A percentile compares a stretch with the other conserved stretches of the same genome.
Conservation (phyloP, 257 asterid species). For the Avicennia marina region DNA sequence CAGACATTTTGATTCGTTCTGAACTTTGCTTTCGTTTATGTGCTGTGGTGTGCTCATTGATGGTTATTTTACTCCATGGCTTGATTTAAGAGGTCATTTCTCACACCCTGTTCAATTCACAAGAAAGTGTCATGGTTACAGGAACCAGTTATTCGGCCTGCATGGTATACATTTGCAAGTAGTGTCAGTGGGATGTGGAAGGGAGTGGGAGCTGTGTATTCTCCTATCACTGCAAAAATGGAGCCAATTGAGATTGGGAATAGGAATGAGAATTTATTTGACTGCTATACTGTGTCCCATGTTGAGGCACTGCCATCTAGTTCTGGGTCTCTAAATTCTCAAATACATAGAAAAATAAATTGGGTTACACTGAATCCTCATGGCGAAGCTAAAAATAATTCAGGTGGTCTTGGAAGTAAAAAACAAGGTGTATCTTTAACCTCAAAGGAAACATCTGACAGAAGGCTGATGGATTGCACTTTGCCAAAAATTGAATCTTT, state of each 20-base stretch:
- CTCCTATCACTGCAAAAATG: constrained; percentile 93
- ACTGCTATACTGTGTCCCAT: constrained; percentile 72
- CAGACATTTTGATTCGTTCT: no score
- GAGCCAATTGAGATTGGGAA: constrained; percentile 87
- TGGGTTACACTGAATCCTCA: constrained; percentile 87
- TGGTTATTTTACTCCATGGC: neutral
- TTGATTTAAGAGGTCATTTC: constrained; percentile 6
- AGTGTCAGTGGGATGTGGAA: constrained; percentile 98
- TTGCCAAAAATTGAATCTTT: constrained; percentile 79
- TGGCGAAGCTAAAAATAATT: constrained; percentile 61
- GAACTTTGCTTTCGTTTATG: no score
- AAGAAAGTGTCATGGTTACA: constrained; percentile 25
- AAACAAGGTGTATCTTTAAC: constrained; percentile 26
- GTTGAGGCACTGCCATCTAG: constrained; percentile 50
- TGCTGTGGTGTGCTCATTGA: neutral
- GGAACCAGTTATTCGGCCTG: constrained; percentile 94
- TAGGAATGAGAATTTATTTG: constrained; percentile 72
- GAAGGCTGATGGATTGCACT: constrained; percentile 21
- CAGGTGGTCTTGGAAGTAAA: constrained; percentile 24
- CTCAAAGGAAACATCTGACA: constrained; percentile 21
- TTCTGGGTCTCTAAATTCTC: constrained; percentile 47
- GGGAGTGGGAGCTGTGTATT: constrained; percentile 98
- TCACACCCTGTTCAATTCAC: constrained; percentile 3
- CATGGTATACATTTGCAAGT: constrained; percentile 88
- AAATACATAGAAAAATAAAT: constrained; percentile 61